Conservation (phyloP, 2,329 filamentous ascomycete genomes). For the Epichloe aotearoae region DNA sequence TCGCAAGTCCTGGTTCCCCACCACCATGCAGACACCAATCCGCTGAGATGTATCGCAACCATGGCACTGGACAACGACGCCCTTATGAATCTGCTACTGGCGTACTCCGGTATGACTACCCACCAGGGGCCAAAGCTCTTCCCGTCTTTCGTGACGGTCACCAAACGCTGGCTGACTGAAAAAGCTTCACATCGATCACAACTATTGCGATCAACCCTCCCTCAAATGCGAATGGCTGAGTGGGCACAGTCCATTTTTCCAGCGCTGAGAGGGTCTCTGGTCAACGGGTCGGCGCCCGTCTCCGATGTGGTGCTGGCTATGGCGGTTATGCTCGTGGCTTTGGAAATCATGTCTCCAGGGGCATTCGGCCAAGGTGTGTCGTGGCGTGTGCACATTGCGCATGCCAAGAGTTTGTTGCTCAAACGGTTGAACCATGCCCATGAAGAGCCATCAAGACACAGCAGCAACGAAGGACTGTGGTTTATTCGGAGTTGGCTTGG, state of each 20-base stretch:
- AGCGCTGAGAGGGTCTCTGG: conserved; percentile 52
- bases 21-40: conserved; percentile 38
- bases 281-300: conserved; percentile 46
- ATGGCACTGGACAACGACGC: conserved; percentile 59
- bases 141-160: too few relatives aligned
- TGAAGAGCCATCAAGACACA: not conserved
- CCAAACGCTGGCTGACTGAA: too few relatives aligned
- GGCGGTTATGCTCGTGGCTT: conserved; percentile 71
- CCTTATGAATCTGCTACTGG: conserved; percentile 62
- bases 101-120: conserved; percentile 47
- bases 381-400: conserved; percentile 67
- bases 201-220: conserved; percentile 60
- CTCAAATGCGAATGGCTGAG: conserved; percentile 61
- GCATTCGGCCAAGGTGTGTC: conserved; percentile 69
- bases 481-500: conserved; percentile 76
- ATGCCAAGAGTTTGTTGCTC: conserved; percentile 63
- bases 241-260: conserved; percentile 75
- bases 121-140: not conserved
- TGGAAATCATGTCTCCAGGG: conserved; percentile 72
- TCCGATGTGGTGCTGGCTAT: conserved; percentile 65
- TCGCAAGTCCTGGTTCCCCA: conserved; percentile 32
- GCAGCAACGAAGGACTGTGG: conserved; percentile 43
- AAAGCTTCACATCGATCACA: conserved; percentile 65
- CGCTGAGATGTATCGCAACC: conserved; percentile 35
- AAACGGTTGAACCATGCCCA: conserved; percentile 28